Conservation (phyloP, 2,329 filamentous ascomycete genomes). For the Beauveria pseudobassiana region DNA sequence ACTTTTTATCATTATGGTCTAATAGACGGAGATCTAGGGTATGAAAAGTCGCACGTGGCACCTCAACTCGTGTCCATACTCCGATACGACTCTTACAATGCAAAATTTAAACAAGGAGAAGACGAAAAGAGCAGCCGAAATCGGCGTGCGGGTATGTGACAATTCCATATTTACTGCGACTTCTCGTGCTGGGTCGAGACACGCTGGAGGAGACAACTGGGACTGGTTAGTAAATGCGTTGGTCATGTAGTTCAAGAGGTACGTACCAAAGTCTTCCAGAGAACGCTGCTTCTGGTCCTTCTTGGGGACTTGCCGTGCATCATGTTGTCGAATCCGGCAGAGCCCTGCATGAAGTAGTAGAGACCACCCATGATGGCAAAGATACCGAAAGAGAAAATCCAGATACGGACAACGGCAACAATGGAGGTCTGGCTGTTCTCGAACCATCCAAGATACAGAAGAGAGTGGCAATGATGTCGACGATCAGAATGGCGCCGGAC, state of each 20-base stretch:
- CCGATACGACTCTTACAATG: slow-evolving; percentile 30
- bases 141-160: slow-evolving; percentile 31
- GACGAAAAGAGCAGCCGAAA: slow-evolving; percentile 28
- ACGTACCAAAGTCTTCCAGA: slow-evolving; percentile 82
- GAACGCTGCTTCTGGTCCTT: slow-evolving; percentile 76
- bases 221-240: slow-evolving; percentile 40
- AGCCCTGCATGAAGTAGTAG: slow-evolving; percentile 73
- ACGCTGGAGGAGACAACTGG: slow-evolving; percentile 82
- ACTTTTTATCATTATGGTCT: slow-evolving; percentile 39
- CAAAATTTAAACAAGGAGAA: slow-evolving; percentile 34
- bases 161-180: slow-evolving; percentile 51
- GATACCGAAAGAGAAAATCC: slow-evolving; percentile 85
- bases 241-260: slow-evolving; percentile 1
- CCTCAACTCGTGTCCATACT: slow-evolving; percentile 26
- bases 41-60: slow-evolving; percentile 26
- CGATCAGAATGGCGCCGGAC: slow-evolving; percentile 65
- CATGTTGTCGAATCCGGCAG: slow-evolving; percentile 76
- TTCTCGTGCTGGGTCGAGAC: slow-evolving; percentile 91
- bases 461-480: slow-evolving; percentile 77
- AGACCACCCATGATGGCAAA: slow-evolving; percentile 75
- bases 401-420: slow-evolving; percentile 79
- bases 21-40: slow-evolving; percentile 28
- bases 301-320: slow-evolving; percentile 86
- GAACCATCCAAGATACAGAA: slow-evolving; percentile 84
- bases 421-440: slow-evolving; percentile 61